Base-by-base conservation (phyloP, 345 rosid species). In the Conringia planisiliqua region DNA sequence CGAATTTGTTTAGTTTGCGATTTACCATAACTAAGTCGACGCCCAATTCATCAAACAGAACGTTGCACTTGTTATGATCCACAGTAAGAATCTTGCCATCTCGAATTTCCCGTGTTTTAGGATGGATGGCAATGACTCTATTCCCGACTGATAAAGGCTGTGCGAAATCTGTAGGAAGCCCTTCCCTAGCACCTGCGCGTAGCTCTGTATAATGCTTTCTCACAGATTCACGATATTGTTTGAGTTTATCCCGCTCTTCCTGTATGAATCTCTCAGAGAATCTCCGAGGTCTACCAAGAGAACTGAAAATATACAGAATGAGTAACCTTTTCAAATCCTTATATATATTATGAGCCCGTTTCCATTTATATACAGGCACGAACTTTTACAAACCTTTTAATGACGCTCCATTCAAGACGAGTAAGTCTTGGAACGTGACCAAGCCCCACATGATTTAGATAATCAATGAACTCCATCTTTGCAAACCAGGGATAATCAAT, bases 401-500 rank as follows among this genome's bases (percentile, higher is more conserved):
- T 90, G 78, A 96, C 95, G 79, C 98, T 94, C 99, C 98, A 96
- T 83, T 92, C 99, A 64, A 89, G 85, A 73, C 90, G 97, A 62
- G 95, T 87, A 82, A 96, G 88, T 75, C 95, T 85, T 56, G 96
- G 93, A 80, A 89, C 85, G 75, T 92, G 91, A 62, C 89, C 96
- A 60, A 96, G 87, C 36, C 99, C 94, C 59, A 89, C 95, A 76
- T 96, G 99, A 81, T 87, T 85, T 68, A 96, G 79, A 76, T 92
- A 96, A 74, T 90, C 97, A 62, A 78, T 84, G 79, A 96, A 96
- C 89, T 92, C 98, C 85, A 81, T 89, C 78, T 88, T 96, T 33
- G 95, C 94, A 86, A 96, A 96, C 99, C 99, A 96, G 5, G 96
- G 95, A 68, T 90, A 92, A 74, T 96, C 99, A 57, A 92, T 88